A percentile compares a stretch with the other conserved stretches of the same genome.
These are phyloP conservation scores for Penicillium crustosum DNA, from an alignment of 2,329 filamentous ascomycete genomes.

Conservation along the genomic window DNA sequence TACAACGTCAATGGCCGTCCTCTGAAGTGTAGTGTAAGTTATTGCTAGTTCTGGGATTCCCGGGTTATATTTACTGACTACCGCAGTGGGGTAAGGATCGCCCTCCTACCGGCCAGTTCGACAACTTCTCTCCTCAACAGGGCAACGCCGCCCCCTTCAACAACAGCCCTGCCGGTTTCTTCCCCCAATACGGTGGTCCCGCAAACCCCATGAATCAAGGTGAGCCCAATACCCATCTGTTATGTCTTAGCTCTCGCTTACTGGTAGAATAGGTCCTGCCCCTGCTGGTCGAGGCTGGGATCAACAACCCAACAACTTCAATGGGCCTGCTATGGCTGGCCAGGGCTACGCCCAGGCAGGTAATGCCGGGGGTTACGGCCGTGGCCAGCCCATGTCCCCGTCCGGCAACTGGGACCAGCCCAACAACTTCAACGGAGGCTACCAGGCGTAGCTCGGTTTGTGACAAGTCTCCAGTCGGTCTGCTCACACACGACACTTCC, in stretches of 20 bases:
- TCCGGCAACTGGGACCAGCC: constrained; percentile 55
- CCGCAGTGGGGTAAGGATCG: constrained; percentile 97
- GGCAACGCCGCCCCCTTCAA: constrained; percentile 63
- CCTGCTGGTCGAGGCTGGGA: constrained; percentile 57
- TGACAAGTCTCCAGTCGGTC: constrained; percentile 10
- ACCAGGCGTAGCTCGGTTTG: constrained; percentile 53
- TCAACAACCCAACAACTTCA: constrained; percentile 56
- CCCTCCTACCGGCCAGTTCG: constrained; percentile 77
- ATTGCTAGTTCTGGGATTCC: constrained; percentile 1
- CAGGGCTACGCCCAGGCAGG: constrained; percentile 63
- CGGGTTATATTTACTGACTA: constrained; percentile 31
- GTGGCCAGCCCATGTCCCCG: constrained; percentile 61
- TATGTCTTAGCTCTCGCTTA: constrained; percentile 11
- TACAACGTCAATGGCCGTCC: constrained; percentile 98
- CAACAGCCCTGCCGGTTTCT: constrained; percentile 78
- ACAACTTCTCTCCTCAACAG: constrained; percentile 80
- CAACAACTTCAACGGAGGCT: constrained; percentile 59
- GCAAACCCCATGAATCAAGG: constrained; percentile 61
- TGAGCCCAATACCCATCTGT: constrained; percentile 26
- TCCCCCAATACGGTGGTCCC: constrained; percentile 87
- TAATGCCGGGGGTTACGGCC: constrained; percentile 81
- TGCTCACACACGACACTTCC: constrained; percentile 8
- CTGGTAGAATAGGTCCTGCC: constrained; percentile 49
- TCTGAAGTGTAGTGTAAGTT: constrained; percentile 95
- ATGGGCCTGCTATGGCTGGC: constrained; percentile 44